Conservation (phyloP, 129 eudicot species). For the Chrysanthemum lavandulifolium region DNA sequence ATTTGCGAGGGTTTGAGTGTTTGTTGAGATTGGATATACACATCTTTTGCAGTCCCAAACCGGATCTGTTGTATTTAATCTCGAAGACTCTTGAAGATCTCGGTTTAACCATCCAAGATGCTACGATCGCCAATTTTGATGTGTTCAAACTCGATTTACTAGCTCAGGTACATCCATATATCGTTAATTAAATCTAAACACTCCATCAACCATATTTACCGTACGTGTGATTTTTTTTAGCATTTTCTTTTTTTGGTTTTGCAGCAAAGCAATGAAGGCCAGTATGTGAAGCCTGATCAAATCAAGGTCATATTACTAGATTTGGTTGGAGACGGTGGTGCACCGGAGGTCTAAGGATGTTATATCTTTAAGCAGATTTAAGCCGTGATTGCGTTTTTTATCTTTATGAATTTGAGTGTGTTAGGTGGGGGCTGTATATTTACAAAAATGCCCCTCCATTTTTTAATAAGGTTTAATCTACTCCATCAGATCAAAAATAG, state of each 20-base stretch:
- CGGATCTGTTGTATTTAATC: conserved; percentile 67
- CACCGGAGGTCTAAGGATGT: too few species aligned
- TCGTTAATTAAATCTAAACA: too few species aligned
- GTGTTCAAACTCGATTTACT: conserved; percentile 67
- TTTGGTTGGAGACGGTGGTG: neutral
- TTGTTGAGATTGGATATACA: conserved; percentile 81
- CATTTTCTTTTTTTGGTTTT: neutral
- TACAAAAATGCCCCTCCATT: too few species aligned
- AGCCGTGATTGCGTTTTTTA: too few species aligned
- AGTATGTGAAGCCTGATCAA: neutral
- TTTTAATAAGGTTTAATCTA: too few species aligned
- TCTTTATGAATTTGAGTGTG: too few species aligned
- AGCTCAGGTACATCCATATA: conserved; percentile 53
- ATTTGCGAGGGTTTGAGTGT: too few species aligned
- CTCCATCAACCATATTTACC: too few species aligned
- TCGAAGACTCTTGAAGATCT: conserved; percentile 60
- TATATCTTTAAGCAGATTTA: too few species aligned
- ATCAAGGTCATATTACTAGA: neutral
- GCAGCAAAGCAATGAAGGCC: neutral
- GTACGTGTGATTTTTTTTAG: too few species aligned
- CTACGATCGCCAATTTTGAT: conserved; percentile 67
- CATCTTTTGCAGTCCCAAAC: conserved; percentile 65
- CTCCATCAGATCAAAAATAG: too few species aligned
- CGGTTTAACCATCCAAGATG: conserved; percentile 74
- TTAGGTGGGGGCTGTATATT: too few species aligned